Conservation (phyloP, 1,284 basidiomycete genomes). For the Boletus hoseneyae region DNA sequence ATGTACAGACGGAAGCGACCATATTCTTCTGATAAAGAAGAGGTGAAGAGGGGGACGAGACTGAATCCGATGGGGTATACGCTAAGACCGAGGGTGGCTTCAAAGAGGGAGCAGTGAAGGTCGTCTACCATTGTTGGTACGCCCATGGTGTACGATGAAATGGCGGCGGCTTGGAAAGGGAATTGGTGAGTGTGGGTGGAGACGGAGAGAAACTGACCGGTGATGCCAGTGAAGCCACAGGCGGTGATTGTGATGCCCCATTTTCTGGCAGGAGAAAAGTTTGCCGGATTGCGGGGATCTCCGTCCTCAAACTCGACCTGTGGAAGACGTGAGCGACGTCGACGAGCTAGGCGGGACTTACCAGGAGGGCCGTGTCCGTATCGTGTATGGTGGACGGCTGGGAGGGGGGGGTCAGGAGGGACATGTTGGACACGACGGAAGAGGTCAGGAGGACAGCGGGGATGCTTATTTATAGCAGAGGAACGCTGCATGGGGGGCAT, state of each 20-base stretch:
- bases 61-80: constrained; percentile 47
- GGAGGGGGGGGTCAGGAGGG: constrained; percentile 7
- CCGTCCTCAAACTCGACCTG: constrained; percentile 55
- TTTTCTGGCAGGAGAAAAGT: constrained; percentile 45
- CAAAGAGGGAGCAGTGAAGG: constrained; percentile 35
- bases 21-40: constrained; percentile 51
- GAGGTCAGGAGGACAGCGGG: background rate
- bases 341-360: constrained; percentile 2
- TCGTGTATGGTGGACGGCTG: constrained; percentile 19
- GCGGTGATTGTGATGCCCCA: constrained; percentile 36
- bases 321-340: constrained; percentile 5
- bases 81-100: constrained; percentile 38
- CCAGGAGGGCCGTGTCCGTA: constrained; percentile 16
- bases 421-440: constrained; percentile 13
- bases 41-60: constrained; percentile 46
- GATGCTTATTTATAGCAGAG: constrained; percentile 8
- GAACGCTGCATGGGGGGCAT: background rate
- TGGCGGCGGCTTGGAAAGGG: constrained; percentile 29
- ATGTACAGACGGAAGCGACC: constrained; percentile 48
- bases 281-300: constrained; percentile 49
- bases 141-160: constrained; percentile 41
- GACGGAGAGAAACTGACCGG: constrained; percentile 22
- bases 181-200: background rate
- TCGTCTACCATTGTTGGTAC: constrained; percentile 42
- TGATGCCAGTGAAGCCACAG: constrained; percentile 31